Evolutionary conservation across 2,329 filamentous ascomycete genomes (phyloP).

Genomic region (Trichoderma sp.): DNA sequence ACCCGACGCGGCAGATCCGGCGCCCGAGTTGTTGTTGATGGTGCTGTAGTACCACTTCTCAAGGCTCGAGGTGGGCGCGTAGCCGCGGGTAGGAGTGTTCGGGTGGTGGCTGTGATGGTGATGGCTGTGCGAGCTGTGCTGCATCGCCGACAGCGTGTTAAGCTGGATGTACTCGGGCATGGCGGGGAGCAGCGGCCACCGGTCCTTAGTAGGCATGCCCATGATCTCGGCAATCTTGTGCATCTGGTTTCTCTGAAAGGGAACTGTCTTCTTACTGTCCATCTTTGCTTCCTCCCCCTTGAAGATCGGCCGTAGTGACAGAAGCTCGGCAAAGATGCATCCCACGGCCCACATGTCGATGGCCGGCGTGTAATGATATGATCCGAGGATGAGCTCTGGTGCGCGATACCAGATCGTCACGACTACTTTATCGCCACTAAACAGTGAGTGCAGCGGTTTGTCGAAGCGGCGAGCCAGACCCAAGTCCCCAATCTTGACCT

Average conservation of each 20-base stretch:
- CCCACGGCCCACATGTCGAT: constrained; percentile 98
- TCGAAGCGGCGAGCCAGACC: constrained; percentile 90
- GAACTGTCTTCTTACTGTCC: constrained; percentile 96
- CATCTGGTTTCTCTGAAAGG: constrained; percentile 98
- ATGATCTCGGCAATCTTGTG: constrained; percentile 97
- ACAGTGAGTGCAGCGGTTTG: constrained; percentile 88
- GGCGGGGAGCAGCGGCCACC: constrained; percentile 77
- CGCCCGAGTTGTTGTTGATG: constrained; percentile 54
- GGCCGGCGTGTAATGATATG: constrained; percentile 93
- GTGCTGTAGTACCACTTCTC: constrained; percentile 79
- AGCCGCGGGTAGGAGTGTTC: constrained; percentile 27
- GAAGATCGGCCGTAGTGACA: constrained; percentile 90
- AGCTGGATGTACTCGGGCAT: constrained; percentile 87
- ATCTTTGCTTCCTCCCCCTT: constrained; percentile 99
- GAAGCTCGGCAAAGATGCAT: constrained; percentile 93
- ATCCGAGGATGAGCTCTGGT: constrained; percentile 86
- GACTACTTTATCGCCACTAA: constrained; percentile 93
- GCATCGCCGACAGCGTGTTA: constrained; percentile 48
- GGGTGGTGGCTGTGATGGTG: constrained; percentile 49
- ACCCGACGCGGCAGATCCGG: constrained; percentile 10
- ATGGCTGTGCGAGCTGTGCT: constrained; percentile 42
- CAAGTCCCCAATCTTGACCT: constrained; percentile 92
- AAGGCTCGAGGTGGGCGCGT: constrained; percentile 48
- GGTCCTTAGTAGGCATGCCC: constrained; percentile 82
- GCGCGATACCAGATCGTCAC: constrained; percentile 99